Evolutionary conservation across 768 basidiomycete genomes (phyloP).

Genomic region (Phanerochaete sordida): DNA sequence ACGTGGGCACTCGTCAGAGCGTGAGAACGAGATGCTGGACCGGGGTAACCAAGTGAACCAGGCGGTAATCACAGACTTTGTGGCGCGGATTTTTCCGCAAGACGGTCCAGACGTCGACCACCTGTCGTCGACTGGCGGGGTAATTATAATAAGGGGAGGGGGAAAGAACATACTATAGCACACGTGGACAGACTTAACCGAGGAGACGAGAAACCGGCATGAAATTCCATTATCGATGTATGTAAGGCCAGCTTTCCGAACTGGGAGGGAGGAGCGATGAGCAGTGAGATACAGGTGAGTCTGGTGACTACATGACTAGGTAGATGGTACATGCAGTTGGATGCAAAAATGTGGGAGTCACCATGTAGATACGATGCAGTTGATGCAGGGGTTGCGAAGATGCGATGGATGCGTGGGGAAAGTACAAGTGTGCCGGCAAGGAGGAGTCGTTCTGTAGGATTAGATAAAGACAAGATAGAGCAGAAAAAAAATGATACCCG

Average conservation of each 20-base stretch:
- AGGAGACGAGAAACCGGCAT: too few species aligned
- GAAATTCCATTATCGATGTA: too few species aligned
- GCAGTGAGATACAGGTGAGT: too few species aligned
- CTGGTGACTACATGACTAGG: background rate
- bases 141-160: too few species aligned
- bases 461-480: background rate
- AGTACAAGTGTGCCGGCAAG: background rate
- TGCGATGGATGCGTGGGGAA: conserved; percentile 1
- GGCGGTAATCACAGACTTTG: background rate
- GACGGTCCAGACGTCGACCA: too few species aligned
- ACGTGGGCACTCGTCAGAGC: too few species aligned
- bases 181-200: too few species aligned
- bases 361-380: conserved; percentile 9
- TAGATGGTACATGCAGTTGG: conserved; percentile 17
- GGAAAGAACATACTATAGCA: too few species aligned
- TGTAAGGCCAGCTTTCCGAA: too few species aligned
- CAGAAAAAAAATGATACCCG: background rate
- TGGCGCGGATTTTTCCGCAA: background rate
- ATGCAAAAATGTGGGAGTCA: conserved; percentile 10
- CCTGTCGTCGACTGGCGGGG: too few species aligned
- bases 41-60: too few species aligned
- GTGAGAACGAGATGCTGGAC: too few species aligned
- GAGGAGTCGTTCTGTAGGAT: background rate
- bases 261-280: background rate
- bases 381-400: conserved; percentile 45